A percentile compares a stretch with the other conserved stretches of the same genome.
Conservation (phyloP, 2,329 filamentous ascomycete species). For the Parasarocladium wereldwijsianum region DNA sequence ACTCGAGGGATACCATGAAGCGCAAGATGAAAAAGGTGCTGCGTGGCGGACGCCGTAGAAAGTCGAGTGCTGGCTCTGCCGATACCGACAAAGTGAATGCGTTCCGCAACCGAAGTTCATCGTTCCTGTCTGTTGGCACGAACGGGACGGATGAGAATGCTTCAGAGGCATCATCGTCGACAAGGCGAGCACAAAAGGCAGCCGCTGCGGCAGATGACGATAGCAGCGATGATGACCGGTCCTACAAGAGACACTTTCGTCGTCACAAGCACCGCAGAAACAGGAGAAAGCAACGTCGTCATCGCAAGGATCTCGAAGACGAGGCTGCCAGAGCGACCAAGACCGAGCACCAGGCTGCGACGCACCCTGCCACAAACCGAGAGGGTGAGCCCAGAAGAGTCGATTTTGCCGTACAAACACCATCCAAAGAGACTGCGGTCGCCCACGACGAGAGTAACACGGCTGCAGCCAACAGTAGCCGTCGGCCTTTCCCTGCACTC, state of each 20-base stretch:
- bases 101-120: constrained; percentile 15
- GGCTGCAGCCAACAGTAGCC: constrained; percentile 8
- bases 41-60: constrained; percentile 54
- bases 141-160: constrained; percentile 26
- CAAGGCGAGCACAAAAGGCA: constrained; percentile 18
- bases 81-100: constrained; percentile 29
- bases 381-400: constrained; percentile 37
- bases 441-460: constrained; percentile 13
- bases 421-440: constrained; percentile 14
- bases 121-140: constrained; percentile 1
- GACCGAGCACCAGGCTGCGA: constrained; percentile 6
- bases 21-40: constrained; percentile 66
- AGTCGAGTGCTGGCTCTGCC: constrained; percentile 25
- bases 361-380: neutral
- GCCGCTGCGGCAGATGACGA: constrained; percentile 28
- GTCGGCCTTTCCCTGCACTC: constrained; percentile 37
- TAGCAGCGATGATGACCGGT: constrained; percentile 4
- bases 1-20: constrained; percentile 47
- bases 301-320: constrained; percentile 15
- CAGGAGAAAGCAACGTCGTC: constrained; percentile 28
- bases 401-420: no score
- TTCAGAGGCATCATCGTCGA: constrained; percentile 23
- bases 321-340: constrained; percentile 14
- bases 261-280: constrained; percentile 14
- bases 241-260: constrained; percentile 19